phyloP scores from a whole-genome alignment of 345 rosid species.

The Limnanthes douglasii region DNA sequence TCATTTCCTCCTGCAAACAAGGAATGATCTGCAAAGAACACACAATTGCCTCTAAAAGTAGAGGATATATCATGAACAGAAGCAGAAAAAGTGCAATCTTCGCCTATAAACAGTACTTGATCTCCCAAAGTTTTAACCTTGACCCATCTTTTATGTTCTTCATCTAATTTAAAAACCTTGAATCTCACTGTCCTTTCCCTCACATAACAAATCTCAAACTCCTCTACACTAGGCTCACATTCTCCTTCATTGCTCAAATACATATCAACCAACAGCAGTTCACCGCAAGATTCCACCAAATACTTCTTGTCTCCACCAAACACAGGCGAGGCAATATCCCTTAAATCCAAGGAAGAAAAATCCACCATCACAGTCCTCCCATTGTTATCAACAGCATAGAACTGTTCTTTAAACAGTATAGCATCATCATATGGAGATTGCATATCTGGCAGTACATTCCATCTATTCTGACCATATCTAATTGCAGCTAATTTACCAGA shows the following conservation, averaged over 20 bases:
- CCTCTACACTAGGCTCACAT: constrained; percentile 14
- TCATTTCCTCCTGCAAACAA: constrained; percentile 25
- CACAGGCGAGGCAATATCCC: constrained; percentile 26
- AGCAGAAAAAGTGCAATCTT: constrained; percentile 60
- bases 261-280: constrained; percentile 69
- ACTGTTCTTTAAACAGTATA: constrained; percentile 31
- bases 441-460: constrained; percentile 68
- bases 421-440: constrained; percentile 83
- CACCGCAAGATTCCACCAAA: constrained; percentile 62
- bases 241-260: constrained; percentile 51
- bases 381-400: constrained; percentile 59
- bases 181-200: constrained; percentile 71
- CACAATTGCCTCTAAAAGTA: constrained; percentile 33
- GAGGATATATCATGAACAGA: constrained; percentile 29
- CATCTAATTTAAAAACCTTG: constrained; percentile 44
- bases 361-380: constrained; percentile 63
- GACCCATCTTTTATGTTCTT: constrained; percentile 33
- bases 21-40: constrained; percentile 48
- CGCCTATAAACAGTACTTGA: constrained; percentile 72
- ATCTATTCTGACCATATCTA: constrained; percentile 35
- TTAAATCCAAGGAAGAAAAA: constrained; percentile 12
- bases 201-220: constrained; percentile 20
- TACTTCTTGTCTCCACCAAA: constrained; percentile 89
- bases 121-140: constrained; percentile 32
- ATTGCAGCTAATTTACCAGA: constrained; percentile 79